phyloP scores from a whole-genome alignment of 2,329 filamentous ascomycete genomes.

The Verticillium dahliae region DNA sequence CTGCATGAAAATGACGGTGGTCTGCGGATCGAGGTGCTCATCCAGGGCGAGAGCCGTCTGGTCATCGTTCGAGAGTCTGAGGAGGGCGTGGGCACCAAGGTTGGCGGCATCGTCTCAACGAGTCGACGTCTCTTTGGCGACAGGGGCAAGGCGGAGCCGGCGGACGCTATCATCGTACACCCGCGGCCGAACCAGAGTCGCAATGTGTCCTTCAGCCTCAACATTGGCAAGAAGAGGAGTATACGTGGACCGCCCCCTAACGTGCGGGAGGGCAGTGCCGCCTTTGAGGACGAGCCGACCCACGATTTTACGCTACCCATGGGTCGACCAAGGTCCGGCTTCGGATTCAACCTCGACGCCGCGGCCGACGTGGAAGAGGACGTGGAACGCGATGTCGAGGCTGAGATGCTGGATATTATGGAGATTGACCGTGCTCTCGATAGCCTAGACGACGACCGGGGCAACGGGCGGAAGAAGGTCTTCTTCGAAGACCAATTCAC shows the following conservation, averaged over 20 bases:
- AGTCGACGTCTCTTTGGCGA: conserved; percentile 20
- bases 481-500: conserved; percentile 36
- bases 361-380: conserved; percentile 47
- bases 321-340: conserved; percentile 27
- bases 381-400: conserved; percentile 47
- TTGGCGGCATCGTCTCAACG: conserved; percentile 26
- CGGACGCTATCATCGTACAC: conserved; percentile 50
- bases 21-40: conserved; percentile 45
- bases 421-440: conserved; percentile 57
- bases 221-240: conserved; percentile 26
- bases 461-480: conserved; percentile 42
- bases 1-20: conserved; percentile 25
- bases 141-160: conserved; percentile 29
- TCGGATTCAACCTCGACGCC: conserved; percentile 44
- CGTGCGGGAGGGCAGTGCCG: conserved; percentile 3
- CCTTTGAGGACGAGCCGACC: conserved; percentile 9
- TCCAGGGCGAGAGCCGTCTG: conserved; percentile 49
- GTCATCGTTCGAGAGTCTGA: conserved; percentile 49
- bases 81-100: conserved; percentile 35
- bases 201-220: conserved; percentile 44
- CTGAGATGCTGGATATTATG: conserved; percentile 59
- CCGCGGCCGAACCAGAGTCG: conserved; percentile 30
- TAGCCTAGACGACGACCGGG: conserved; percentile 43
- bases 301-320: conserved; percentile 16
- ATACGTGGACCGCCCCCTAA: conserved; percentile 3